These are phyloP conservation scores for Argentina anserina DNA, from an alignment of 306 rosid genomes.

Conservation along the genomic window DNA sequence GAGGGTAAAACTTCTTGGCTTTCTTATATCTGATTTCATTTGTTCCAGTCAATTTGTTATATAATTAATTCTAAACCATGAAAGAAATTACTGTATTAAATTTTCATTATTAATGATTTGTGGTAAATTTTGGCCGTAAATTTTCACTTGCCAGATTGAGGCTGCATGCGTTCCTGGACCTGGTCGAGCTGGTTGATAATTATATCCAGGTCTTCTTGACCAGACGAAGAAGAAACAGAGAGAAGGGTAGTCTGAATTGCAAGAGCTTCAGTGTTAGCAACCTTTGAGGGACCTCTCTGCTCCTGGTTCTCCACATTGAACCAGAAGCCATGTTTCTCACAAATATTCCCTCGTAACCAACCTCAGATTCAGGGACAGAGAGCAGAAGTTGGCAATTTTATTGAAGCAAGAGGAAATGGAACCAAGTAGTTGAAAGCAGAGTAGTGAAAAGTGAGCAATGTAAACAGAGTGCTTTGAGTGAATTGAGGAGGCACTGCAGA, in stretches of 20 bases:
- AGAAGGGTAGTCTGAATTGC: no score
- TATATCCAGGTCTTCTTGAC: no score
- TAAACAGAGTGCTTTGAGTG: neutral
- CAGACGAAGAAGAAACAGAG: no score
- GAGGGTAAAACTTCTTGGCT: neutral
- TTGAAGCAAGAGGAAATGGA: no score
- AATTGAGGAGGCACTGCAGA: constrained; percentile 8
- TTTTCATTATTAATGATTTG: no score
- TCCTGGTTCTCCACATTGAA: constrained; percentile 2
- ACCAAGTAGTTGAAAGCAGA: neutral
- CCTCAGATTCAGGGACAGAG: constrained; percentile 38
- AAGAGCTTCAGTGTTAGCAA: no score
- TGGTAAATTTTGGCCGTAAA: no score
- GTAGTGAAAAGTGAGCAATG: neutral
- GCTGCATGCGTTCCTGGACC: no score
- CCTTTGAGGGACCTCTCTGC: neutral
- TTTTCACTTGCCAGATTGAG: no score
- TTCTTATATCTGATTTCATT: neutral
- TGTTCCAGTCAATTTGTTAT: neutral
- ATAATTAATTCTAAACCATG: neutral
- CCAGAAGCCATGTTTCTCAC: constrained; percentile 20
- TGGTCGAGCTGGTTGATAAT: no score
- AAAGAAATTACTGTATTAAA: no score
- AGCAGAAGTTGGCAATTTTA: no score
- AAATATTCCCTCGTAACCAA: constrained; percentile 37